Percentiles rank a stretch among this genome's conserved stretches.
These are phyloP conservation scores for Pterula multifida DNA, from an alignment of 1,284 basidiomycete species.

Conservation along the genomic window DNA sequence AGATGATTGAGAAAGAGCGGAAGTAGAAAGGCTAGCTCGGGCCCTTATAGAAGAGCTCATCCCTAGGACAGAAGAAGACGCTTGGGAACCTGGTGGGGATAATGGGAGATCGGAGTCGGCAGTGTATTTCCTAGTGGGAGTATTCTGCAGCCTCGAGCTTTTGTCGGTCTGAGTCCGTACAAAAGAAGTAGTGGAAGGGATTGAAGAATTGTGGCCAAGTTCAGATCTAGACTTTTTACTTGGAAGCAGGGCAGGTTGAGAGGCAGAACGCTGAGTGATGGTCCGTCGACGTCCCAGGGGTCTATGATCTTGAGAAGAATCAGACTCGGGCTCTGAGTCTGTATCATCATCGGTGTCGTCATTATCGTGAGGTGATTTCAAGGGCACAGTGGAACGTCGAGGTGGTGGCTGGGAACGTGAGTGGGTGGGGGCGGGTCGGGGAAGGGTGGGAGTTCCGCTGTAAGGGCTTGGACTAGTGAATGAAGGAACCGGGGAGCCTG, in stretches of 20 bases:
- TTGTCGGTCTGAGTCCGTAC: neutral
- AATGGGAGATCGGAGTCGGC: neutral
- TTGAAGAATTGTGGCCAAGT: slow-evolving; percentile 15
- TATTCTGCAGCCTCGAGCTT: neutral
- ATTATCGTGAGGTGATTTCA: slow-evolving; percentile 16
- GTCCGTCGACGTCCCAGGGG: slow-evolving; percentile 21
- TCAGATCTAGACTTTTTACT: slow-evolving; percentile 10
- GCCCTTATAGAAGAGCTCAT: neutral
- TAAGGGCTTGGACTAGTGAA: slow-evolving; percentile 32
- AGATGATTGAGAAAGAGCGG: neutral
- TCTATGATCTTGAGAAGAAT: slow-evolving; percentile 14
- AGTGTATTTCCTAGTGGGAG: neutral
- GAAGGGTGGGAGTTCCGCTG: slow-evolving; percentile 7
- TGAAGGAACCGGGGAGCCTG: slow-evolving; percentile 49
- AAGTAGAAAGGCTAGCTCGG: neutral
- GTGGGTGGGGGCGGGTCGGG: slow-evolving; percentile 13
- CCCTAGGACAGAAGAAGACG: neutral
- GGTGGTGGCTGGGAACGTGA: slow-evolving; percentile 11
- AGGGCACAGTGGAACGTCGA: slow-evolving; percentile 13
- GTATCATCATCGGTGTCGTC: slow-evolving; percentile 23
- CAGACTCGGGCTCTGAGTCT: slow-evolving; percentile 19
- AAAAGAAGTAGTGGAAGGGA: slow-evolving; percentile 14
- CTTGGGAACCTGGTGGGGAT: neutral
- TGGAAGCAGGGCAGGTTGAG: slow-evolving; percentile 9
- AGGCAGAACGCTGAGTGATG: slow-evolving; percentile 17